Evolutionary conservation across 2,329 filamentous ascomycete species (phyloP).

Genomic region (Periconia sp.): DNA sequence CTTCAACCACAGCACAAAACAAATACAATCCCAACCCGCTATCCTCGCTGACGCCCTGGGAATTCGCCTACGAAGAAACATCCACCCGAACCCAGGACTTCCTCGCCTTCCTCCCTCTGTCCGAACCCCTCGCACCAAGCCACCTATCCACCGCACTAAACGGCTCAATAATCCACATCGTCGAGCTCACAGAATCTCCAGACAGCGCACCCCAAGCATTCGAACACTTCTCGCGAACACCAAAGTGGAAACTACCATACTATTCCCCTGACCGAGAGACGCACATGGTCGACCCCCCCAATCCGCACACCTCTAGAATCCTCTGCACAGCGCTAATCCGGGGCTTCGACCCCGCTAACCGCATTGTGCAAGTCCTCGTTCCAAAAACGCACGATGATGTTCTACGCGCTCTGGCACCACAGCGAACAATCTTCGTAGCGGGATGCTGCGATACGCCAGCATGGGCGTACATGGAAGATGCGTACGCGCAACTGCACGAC

Average conservation of each 20-base stretch:
- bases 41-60: slow-evolving; percentile 62
- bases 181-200: slow-evolving; percentile 62
- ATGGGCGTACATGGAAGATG: slow-evolving; percentile 44
- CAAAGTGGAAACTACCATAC: slow-evolving; percentile 66
- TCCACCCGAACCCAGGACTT: slow-evolving; percentile 57
- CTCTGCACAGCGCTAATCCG: slow-evolving; percentile 73
- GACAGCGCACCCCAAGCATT: too few relatives aligned
- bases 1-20: slow-evolving; percentile 30
- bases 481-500: slow-evolving; percentile 14
- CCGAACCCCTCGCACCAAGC: slow-evolving; percentile 65
- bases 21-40: slow-evolving; percentile 63
- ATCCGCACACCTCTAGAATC: slow-evolving; percentile 64
- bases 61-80: slow-evolving; percentile 63
- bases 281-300: slow-evolving; percentile 55
- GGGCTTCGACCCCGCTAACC: slow-evolving; percentile 65
- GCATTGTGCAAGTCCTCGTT: slow-evolving; percentile 68
- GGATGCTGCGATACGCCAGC: slow-evolving; percentile 40
- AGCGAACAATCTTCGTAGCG: slow-evolving; percentile 38
- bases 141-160: slow-evolving; percentile 71
- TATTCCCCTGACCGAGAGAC: slow-evolving; percentile 57
- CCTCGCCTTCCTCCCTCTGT: slow-evolving; percentile 71
- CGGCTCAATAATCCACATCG: slow-evolving; percentile 71
- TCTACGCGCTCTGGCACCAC: slow-evolving; percentile 24
- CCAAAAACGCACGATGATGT: slow-evolving; percentile 55
- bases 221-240: slow-evolving; percentile 50